Evolutionary conservation across 495 filamentous ascomycete species (phyloP).

Genomic region (Podospora pseudocomata): DNA sequence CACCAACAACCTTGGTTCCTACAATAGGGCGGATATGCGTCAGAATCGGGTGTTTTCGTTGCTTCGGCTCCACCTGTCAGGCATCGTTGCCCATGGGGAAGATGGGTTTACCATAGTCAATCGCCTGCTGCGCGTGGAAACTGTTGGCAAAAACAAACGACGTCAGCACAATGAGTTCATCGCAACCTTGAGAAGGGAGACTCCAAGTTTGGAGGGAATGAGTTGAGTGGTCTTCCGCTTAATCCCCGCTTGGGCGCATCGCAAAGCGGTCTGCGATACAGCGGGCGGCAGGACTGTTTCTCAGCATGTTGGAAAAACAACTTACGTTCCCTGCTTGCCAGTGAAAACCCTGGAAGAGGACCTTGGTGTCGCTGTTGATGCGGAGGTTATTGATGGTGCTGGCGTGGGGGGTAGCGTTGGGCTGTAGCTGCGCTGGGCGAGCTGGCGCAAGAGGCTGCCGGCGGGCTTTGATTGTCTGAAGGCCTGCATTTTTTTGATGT

Average conservation of each 20-base stretch:
- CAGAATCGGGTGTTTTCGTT: conserved; percentile 14
- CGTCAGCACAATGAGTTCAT: conserved; percentile 35
- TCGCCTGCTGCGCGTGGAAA: conserved; percentile 96
- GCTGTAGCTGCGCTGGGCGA: conserved; percentile 63
- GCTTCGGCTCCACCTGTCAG: background rate
- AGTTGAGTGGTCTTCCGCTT: background rate
- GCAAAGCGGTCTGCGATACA: background rate
- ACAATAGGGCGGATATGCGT: conserved; percentile 13
- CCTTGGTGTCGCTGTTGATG: conserved; percentile 87
- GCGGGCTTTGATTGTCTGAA: conserved; percentile 47
- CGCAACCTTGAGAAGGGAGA: background rate
- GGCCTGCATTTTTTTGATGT: conserved; percentile 39
- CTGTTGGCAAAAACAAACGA: conserved; percentile 45
- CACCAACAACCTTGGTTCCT: conserved; percentile 97
- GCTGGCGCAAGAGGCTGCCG: conserved; percentile 42
- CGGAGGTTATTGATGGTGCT: conserved; percentile 84
- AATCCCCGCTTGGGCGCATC: background rate
- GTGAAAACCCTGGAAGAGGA: conserved; percentile 98
- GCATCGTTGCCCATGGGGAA: background rate
- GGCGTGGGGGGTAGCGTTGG: conserved; percentile 66
- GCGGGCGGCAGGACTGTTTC: background rate
- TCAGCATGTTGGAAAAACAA: conserved; percentile 23
- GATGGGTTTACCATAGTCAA: conserved; percentile 77
- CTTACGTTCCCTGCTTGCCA: conserved; percentile 97
- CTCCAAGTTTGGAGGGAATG: background rate